Percentiles rank a stretch among this genome's conserved stretches.
These are phyloP conservation scores for Ocimum tenuiflorum DNA, from an alignment of 257 asterid genomes.

Conservation along the genomic window DNA sequence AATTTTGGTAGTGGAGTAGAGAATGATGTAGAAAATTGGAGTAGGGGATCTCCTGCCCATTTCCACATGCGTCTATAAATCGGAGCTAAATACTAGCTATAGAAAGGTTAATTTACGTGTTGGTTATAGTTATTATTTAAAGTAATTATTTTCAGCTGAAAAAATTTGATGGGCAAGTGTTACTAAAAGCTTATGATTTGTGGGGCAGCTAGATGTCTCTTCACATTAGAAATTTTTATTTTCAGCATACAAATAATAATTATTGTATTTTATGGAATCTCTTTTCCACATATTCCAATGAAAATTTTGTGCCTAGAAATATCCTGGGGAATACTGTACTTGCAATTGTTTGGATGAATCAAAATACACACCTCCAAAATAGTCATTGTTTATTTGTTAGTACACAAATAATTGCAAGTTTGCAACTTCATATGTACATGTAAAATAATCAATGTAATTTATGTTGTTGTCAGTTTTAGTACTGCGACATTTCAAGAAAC, in stretches of 20 bases:
- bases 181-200: conserved; percentile 20
- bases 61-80: too few relatives aligned
- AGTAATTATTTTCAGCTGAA: conserved; percentile 10
- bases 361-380: background rate
- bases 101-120: too few relatives aligned
- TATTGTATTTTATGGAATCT: conserved; percentile 11
- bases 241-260: background rate
- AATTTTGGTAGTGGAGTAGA: too few relatives aligned
- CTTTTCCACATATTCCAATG: conserved; percentile 3
- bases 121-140: too few relatives aligned
- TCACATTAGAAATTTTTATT: conserved; percentile 7
- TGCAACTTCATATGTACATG: background rate
- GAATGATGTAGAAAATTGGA: too few relatives aligned
- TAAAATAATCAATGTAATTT: background rate
- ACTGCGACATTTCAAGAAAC: conserved; percentile 8
- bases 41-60: too few relatives aligned
- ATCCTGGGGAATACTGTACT: conserved; percentile 8
- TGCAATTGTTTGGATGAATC: background rate
- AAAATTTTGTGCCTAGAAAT: conserved; percentile 22
- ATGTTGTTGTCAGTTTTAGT: conserved; percentile 6
- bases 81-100: too few relatives aligned
- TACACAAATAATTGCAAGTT: background rate
- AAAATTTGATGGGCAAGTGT: background rate
- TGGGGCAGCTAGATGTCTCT: conserved; percentile 27
- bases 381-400: background rate